Base-by-base conservation (phyloP, 371 early-diverging fungal genomes). In the Mucor circinelloides region DNA sequence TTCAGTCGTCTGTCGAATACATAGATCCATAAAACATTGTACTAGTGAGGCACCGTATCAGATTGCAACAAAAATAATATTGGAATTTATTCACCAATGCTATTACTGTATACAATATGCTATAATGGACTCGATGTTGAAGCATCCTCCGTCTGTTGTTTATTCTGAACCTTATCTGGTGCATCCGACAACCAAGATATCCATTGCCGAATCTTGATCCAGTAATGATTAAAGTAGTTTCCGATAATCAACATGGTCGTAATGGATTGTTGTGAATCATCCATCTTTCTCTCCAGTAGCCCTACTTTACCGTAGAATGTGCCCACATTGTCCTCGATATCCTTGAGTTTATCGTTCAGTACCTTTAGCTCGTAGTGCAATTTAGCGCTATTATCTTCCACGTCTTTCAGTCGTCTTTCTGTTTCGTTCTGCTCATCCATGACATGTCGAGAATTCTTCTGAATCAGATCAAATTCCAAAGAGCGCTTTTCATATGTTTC, bases 191-290 rank as follows among this genome's bases (percentile, higher is more conserved):
- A 23, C 67, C 67, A 67, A 27, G 36, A 9, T 6, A 73, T 13
- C 76, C 76, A 81, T 13, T 75, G 46, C 6, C 58, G 68, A 3
- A 74, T 42, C 52, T 83, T 83, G 10, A 71, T 40, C 80, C 80
- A 80, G 58, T 84, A 84, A 54, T 84, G 73, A 38, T 76, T 71
- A 58, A 84, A 80, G 60, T 80, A 84, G 34, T 84, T 84, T 25
- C 80, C 80, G 56, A 84, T 68, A 38, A 84, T 80, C 3, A 81
- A 54, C 74, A 84, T 78, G 17, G 84, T 81, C 0, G 80, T 81
- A 28, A 77, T 73, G 2, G 82, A 80, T 38, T 80, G 78, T 64
- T 81, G 79, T 0, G 80, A 77, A 54, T 80, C 77, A 64, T 77
- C 76, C 84, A 84, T 83, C 36, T 73, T 79, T 31, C 64, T 60